Percentiles rank a stretch among this genome's conserved stretches.
phyloP scores from a whole-genome alignment of 805 yeast genomes.

The Kodamaea laetipori region DNA sequence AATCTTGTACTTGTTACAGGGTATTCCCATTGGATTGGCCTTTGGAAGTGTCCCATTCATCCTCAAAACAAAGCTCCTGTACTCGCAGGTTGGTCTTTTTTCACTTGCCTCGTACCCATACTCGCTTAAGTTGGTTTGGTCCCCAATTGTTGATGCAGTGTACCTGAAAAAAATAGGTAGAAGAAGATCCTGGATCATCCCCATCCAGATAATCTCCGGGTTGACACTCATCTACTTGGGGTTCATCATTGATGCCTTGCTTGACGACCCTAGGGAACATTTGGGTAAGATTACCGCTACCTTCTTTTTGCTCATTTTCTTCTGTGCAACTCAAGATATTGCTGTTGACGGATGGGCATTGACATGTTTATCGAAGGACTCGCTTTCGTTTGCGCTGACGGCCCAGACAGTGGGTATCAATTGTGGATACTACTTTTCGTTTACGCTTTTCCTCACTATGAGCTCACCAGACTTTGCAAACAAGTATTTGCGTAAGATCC shows the following conservation, averaged over 20 bases:
- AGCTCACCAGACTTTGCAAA: constrained; percentile 93
- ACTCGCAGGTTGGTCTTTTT: constrained; percentile 88
- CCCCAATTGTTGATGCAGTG: constrained; percentile 91
- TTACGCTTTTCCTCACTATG: constrained; percentile 87
- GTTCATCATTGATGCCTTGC: constrained; percentile 47
- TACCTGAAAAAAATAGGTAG: constrained; percentile 72
- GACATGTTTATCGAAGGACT: constrained; percentile 75
- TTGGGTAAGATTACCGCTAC: constrained; percentile 61
- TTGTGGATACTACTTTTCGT: constrained; percentile 87
- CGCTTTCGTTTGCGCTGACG: constrained; percentile 90
- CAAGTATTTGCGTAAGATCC: constrained; percentile 67
- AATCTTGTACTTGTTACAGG: constrained; percentile 80
- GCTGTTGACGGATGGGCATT: constrained; percentile 99
- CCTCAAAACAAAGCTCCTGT: constrained; percentile 77
- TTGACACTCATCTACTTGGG: constrained; percentile 69
- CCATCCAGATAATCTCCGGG: constrained; percentile 84
- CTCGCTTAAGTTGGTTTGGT: constrained; percentile 89
- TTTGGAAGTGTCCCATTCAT: constrained; percentile 93
- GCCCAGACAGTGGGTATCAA: constrained; percentile 97
- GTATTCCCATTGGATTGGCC: constrained; percentile 95
- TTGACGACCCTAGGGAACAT: constrained; percentile 52
- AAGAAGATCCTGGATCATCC: constrained; percentile 91
- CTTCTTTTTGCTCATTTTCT: constrained; percentile 76
- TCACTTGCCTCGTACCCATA: constrained; percentile 94
- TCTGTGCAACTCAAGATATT: constrained; percentile 97